A percentile compares a stretch with the other conserved stretches of the same genome.
Evolutionary conservation across 305 asterid genomes (phyloP).

Genomic region (Solanum hybrid): DNA sequence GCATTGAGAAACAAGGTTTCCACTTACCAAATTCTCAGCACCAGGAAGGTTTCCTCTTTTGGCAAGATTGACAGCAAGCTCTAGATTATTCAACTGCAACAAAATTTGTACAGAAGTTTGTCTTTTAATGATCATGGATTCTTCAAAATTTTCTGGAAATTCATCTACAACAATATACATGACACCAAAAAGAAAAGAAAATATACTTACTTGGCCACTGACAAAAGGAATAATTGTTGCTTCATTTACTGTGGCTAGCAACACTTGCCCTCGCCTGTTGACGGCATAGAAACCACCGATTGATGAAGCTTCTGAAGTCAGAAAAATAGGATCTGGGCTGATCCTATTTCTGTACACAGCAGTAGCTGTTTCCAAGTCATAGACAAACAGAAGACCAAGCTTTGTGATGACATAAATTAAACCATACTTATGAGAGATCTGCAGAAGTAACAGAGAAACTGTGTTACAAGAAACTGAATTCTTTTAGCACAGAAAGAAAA

Average conservation of each 20-base stretch:
- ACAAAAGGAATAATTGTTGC: conserved; percentile 64
- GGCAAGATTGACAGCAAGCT: conserved; percentile 84
- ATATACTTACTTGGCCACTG: conserved; percentile 63
- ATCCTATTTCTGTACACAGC: conserved; percentile 82
- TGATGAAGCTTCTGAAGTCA: conserved; percentile 76
- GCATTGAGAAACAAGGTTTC: conserved; percentile 1
- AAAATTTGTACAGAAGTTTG: background rate
- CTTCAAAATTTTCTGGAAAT: background rate
- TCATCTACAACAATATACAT: background rate
- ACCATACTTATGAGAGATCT: conserved; percentile 71
- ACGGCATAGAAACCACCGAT: conserved; percentile 78
- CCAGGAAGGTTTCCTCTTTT: conserved; percentile 86
- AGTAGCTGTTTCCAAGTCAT: conserved; percentile 72
- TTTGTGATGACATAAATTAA: conserved; percentile 73
- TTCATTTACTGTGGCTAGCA: conserved; percentile 75
- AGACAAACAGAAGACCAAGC: conserved; percentile 81
- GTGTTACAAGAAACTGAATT: conserved; percentile 8
- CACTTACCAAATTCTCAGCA: conserved; percentile 73
- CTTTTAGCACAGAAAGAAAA: background rate
- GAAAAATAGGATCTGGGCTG: conserved; percentile 77
- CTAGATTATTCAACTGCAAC: conserved; percentile 65
- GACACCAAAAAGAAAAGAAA: background rate
- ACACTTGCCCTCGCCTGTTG: conserved; percentile 75
- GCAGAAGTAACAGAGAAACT: conserved; percentile 13
- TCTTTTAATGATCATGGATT: background rate